Base-by-base conservation (phyloP, 129 eudicot genomes). In the Lonicera japonica region DNA sequence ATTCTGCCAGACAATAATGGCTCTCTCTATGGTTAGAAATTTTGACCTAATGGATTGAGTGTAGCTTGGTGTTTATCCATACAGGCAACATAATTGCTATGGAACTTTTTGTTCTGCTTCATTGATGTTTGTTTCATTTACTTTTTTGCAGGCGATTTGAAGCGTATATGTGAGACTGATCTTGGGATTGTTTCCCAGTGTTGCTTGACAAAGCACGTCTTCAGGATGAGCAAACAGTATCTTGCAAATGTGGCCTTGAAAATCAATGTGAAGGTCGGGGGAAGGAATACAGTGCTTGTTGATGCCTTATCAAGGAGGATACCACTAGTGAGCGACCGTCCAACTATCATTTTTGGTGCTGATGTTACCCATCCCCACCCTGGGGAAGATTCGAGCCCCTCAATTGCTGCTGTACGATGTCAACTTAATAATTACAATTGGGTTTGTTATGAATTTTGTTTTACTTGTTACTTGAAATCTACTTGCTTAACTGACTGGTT, bases 311-410 rank as follows among this genome's bases (percentile, higher is more conserved):
- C 89, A 20, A 74, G 95, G 77, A 74, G 90, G 22, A 94, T 94
- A 11, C 99, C 99, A 16, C 75, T 85, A 21, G 96, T 94, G 61
- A 86, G 95, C 46, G 96, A 94, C 48, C 59, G 58, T 22, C 95
- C 96, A 3, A 94, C 99, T 8, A 94, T 94, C 45, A 94, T 94
- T 11, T 94, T 94, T 73, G 99, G 99, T 69, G 99, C 99, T 56
- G 99, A 94, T 76, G 99, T 94, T 22, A 94, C 99, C 23, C 99
- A 94, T 64, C 99, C 99, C 25, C 96, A 88, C 46, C 96, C 95
- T 0, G 99, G 99, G 51, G 99, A 94, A 76, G 96, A 94, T 70
- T 88, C 96, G 4, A 94, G 99, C 54, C 99, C 99, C 9, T 94
- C 99, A 1, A 94, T 94, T 71, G 99, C 99, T 16, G 99, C 99